phyloP scores from a whole-genome alignment of 2,329 filamentous ascomycete species.

The Ceratocystis albifundus region DNA sequence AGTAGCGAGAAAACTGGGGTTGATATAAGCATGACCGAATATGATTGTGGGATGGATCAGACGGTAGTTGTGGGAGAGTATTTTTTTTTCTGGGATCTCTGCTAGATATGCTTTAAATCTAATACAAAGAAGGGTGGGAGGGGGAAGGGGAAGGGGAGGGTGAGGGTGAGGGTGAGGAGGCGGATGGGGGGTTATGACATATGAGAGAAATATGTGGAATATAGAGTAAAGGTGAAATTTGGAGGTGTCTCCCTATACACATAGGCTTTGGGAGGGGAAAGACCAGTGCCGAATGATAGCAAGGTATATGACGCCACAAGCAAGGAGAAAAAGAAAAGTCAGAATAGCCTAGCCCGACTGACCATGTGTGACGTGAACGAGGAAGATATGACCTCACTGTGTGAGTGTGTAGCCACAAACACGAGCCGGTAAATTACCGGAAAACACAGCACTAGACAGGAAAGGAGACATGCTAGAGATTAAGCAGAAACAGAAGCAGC shows the following conservation, averaged over 20 bases:
- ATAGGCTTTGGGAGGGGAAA: background rate
- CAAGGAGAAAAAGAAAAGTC: background rate
- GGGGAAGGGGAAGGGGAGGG: no score
- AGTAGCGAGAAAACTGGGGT: slow-evolving; percentile 14
- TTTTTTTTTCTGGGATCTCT: slow-evolving; percentile 8
- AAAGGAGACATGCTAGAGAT: background rate
- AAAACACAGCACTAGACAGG: background rate
- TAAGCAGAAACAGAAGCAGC: background rate
- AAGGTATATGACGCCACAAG: background rate
- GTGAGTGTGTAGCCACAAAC: background rate
- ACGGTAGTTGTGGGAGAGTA: slow-evolving; percentile 11
- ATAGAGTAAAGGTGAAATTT: background rate
- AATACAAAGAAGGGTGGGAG: background rate
- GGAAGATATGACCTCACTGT: background rate
- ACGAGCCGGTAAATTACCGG: background rate
- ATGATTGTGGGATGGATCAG: slow-evolving; percentile 16
- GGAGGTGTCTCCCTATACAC: background rate
- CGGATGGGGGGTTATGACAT: background rate
- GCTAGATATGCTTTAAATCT: background rate
- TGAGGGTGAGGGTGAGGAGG: no score
- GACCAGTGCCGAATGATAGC: background rate
- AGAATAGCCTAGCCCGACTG: slow-evolving; percentile 1
- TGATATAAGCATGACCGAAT: slow-evolving; percentile 16
- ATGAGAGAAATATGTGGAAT: background rate
- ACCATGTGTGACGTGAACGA: background rate